Evolutionary conservation across 108 stramenopile genomes (phyloP).

Genomic region (Skeletonema potamos): DNA sequence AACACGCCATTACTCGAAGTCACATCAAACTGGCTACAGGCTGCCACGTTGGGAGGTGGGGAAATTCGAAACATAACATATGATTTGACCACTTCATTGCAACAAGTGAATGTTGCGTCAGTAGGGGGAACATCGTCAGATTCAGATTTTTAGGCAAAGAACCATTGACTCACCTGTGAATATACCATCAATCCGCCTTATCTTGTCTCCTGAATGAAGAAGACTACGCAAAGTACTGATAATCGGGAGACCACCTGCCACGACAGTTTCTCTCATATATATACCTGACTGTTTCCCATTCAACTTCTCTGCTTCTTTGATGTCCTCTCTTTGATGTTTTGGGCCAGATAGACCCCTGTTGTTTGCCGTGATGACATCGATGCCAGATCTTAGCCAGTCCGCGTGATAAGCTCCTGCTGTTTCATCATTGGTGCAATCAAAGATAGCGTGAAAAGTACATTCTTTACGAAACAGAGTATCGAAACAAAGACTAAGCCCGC

Average conservation of each 20-base stretch:
- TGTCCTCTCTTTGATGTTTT: constrained; percentile 64
- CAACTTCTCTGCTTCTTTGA: constrained; percentile 48
- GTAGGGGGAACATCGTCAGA: too few relatives aligned
- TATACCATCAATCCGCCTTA: constrained; percentile 77
- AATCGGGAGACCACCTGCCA: constrained; percentile 82
- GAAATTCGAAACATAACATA: constrained; percentile 80
- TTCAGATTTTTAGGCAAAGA: too few relatives aligned
- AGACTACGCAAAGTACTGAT: constrained; percentile 70
- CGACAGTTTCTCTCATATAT: constrained; percentile 80
- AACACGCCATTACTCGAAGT: constrained; percentile 47
- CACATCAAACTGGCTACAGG: constrained; percentile 54
- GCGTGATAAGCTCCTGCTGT: constrained; percentile 59
- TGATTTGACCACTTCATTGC: constrained; percentile 54
- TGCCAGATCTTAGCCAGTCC: constrained; percentile 58
- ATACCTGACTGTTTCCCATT: constrained; percentile 54
- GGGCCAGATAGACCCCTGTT: constrained; percentile 67
- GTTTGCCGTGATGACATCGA: constrained; percentile 83
- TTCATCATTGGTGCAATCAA: constrained; percentile 72
- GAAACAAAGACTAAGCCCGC: constrained; percentile 30
- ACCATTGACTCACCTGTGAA: constrained; percentile 42
- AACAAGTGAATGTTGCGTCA: too few relatives aligned
- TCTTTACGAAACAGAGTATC: constrained; percentile 50
- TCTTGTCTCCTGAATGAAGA: constrained; percentile 67
- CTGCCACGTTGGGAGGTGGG: constrained; percentile 59
- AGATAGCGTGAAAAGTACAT: constrained; percentile 55